phyloP scores from a whole-genome alignment of 495 filamentous ascomycete genomes.

The Hyphodiscus hymeniophilus region DNA sequence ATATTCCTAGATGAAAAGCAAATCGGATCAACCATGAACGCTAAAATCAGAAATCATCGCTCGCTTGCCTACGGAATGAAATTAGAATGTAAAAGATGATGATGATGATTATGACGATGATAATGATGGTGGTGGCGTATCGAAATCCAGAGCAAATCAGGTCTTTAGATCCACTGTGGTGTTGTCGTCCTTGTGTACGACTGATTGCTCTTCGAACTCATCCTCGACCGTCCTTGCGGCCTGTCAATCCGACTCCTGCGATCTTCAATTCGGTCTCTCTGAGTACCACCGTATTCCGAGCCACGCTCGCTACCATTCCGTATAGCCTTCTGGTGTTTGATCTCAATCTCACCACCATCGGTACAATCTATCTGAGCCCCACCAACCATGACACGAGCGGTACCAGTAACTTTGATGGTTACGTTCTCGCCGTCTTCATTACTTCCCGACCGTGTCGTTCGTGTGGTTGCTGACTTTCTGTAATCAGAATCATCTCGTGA shows the following conservation, averaged over 20 bases:
- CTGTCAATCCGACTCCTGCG: slow-evolving; percentile 16
- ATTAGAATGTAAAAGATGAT: slow-evolving; percentile 3
- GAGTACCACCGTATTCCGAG: slow-evolving; percentile 15
- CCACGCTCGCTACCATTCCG: slow-evolving; percentile 16
- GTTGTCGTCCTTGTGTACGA: slow-evolving; percentile 16
- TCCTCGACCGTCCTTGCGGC: slow-evolving; percentile 6
- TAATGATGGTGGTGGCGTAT: slow-evolving; percentile 1
- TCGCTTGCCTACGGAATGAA: slow-evolving; percentile 3
- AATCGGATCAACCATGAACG: not conserved
- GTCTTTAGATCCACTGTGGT: slow-evolving; percentile 7
- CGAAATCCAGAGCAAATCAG: too few relatives aligned
- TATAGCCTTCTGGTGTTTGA: slow-evolving; percentile 25
- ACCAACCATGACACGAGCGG: slow-evolving; percentile 26
- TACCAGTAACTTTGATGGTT: slow-evolving; percentile 38
- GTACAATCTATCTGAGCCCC: slow-evolving; percentile 43
- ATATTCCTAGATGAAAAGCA: not conserved
- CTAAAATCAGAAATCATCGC: not conserved
- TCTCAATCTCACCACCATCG: slow-evolving; percentile 45
- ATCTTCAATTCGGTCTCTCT: slow-evolving; percentile 4
- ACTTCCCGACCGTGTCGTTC: slow-evolving; percentile 39
- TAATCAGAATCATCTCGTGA: slow-evolving; percentile 51
- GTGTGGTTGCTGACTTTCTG: slow-evolving; percentile 43
- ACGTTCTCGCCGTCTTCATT: slow-evolving; percentile 39
- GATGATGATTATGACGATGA: slow-evolving; percentile 9
- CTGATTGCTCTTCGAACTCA: slow-evolving; percentile 8